Evolutionary conservation across 202 grass and related monocot genomes (phyloP), one percentile per base, ranked within the genome.

Genomic region (Musa balbisiana): DNA sequence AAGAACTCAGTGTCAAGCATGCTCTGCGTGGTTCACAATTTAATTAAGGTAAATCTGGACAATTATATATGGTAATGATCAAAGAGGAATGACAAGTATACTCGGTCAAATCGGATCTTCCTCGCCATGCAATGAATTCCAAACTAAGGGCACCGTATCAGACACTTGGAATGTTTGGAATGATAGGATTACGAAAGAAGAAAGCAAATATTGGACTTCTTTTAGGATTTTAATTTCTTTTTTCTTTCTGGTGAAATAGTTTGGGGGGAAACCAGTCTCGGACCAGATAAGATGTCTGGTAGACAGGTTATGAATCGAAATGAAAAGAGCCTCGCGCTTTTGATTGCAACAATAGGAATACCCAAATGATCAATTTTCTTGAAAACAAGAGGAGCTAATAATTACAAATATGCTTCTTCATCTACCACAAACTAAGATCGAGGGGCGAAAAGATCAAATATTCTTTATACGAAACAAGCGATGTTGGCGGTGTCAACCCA

Each of bases 1-100:
- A 98, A 98, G 85, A 98, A 98, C 60, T 88, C 94, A 72, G 78
- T 92, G 76, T 92, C 94, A 74, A 89, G 79, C 49, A 83, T 74
- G 77, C 86, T 94, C 94, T 98, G 79, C 25, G 72, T 69, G 71
- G 29, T 53, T 53, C 23, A 67, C 27, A 63, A 66, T 71, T 58
- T 60, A 72, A 49, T 43, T 13, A 67, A 29, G 2, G 2, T n/a
- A 51, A 70, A 51, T 50, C 5, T 43, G 33, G 33, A 43, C 33
- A 70, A 17, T 51, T 70, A 70, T 1, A 20, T 21, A 60, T 16
- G 21, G 33, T 5, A 70, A n/a, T 20, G 50, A 70, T 12, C 33
- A 10, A 51, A 8, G 2, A 19, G 20, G 11, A 15, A 11, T 19
- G 0, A 70, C 33, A 43, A 43, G 33, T 6, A 43, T 43, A 43